Conservation (phyloP, 202 grass and related monocot genomes). For the Dendrocalamus latiflorus region DNA sequence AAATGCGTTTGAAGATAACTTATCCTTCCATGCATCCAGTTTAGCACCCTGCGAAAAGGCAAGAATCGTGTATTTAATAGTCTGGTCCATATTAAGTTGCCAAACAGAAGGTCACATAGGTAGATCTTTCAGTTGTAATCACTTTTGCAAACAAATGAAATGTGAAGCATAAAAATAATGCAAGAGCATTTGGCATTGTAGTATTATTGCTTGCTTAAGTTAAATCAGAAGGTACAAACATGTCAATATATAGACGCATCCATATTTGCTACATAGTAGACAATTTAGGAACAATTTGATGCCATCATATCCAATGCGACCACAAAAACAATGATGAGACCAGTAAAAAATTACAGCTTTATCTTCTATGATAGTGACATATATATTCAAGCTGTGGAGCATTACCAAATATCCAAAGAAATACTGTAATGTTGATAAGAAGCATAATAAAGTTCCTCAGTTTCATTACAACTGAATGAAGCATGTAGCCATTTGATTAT, state of each 20-base stretch:
- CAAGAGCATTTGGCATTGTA: neutral
- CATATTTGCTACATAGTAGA: neutral
- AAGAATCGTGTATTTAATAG: slow-evolving; percentile 4
- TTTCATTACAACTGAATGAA: neutral
- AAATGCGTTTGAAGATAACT: slow-evolving; percentile 57
- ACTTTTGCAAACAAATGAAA: neutral
- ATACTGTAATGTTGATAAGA: neutral
- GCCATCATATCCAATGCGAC: neutral
- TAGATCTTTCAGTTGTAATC: neutral
- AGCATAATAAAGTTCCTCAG: neutral
- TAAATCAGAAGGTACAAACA: neutral
- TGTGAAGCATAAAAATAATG: neutral
- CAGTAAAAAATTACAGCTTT: neutral
- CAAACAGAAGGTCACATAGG: neutral
- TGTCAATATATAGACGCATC: neutral
- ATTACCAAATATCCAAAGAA: neutral
- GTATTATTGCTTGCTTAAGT: neutral
- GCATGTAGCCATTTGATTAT: neutral
- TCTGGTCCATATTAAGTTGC: neutral
- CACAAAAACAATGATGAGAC: neutral
- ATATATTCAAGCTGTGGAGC: neutral
- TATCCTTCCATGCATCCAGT: slow-evolving; percentile 61
- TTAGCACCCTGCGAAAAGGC: slow-evolving; percentile 41
- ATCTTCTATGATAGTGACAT: neutral
- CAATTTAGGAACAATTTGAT: neutral